Percentiles rank a stretch among this genome's conserved stretches.
phyloP scores from a whole-genome alignment of 495 filamentous ascomycete genomes.

The Massariosphaeria phaeospora region DNA sequence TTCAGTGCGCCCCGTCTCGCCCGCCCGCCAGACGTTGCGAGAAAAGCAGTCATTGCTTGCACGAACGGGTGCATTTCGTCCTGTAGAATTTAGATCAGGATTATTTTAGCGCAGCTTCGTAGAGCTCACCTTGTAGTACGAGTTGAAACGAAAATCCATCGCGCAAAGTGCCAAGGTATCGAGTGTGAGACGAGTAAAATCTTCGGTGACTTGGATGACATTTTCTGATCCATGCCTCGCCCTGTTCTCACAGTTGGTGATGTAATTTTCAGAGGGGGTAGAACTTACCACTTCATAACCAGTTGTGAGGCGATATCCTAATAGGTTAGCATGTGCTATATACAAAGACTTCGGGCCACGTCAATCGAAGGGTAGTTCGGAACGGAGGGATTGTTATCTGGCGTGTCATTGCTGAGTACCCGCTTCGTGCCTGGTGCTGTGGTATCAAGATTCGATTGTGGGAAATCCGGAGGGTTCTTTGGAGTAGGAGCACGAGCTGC shows the following conservation, averaged over 20 bases:
- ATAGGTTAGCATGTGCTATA: neutral
- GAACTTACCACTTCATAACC: slow-evolving; percentile 18
- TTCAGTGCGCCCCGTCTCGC: slow-evolving; percentile 16
- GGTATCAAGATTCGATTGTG: no score
- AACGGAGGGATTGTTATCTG: no score
- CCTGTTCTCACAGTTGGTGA: neutral
- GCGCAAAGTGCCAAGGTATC: slow-evolving; percentile 37
- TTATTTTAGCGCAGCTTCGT: no score
- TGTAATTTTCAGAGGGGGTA: neutral
- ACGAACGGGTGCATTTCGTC: slow-evolving; percentile 29
- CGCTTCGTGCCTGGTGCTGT: no score
- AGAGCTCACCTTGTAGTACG: slow-evolving; percentile 34
- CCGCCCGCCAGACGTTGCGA: slow-evolving; percentile 27
- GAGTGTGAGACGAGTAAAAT: slow-evolving; percentile 37
- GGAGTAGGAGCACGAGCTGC: neutral
- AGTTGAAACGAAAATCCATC: slow-evolving; percentile 39
- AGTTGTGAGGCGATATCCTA: slow-evolving; percentile 22
- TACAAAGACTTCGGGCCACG: neutral
- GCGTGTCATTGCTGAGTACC: no score
- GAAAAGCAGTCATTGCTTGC: slow-evolving; percentile 32
- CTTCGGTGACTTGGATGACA: slow-evolving; percentile 32
- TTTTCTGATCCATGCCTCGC: slow-evolving; percentile 33
- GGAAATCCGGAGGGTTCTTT: no score
- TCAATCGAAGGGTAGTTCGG: no score
- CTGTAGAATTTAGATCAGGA: no score